These are phyloP conservation scores for Solanum megistacrolobum DNA, from an alignment of 257 asterid species.

Conservation along the genomic window DNA sequence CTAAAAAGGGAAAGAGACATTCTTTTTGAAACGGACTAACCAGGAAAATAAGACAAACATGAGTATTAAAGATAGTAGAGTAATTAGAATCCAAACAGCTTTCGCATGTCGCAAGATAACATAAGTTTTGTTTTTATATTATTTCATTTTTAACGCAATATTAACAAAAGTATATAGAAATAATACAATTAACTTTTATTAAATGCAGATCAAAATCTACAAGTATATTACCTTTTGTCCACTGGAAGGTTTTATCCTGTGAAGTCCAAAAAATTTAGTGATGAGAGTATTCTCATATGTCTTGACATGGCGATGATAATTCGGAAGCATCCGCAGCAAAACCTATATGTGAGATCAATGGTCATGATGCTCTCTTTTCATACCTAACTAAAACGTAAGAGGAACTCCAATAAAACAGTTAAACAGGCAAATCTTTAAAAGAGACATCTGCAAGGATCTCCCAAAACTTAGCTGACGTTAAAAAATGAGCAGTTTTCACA, in stretches of 20 bases:
- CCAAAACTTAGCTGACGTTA: neutral
- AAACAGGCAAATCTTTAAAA: neutral
- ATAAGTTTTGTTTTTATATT: neutral
- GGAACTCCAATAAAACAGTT: neutral
- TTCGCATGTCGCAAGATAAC: neutral
- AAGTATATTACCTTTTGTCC: slow-evolving; percentile 76
- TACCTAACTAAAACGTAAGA: neutral
- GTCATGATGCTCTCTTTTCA: neutral
- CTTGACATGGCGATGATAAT: slow-evolving; percentile 73
- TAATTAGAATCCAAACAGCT: neutral
- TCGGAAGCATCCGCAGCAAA: slow-evolving; percentile 86
- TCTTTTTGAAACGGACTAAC: neutral
- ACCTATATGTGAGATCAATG: slow-evolving; percentile 44
- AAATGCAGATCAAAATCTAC: neutral
- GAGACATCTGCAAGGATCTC: neutral
- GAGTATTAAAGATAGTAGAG: neutral
- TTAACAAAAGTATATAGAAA: neutral
- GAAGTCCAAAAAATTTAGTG: slow-evolving; percentile 95
- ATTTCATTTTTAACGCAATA: neutral
- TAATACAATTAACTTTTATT: neutral
- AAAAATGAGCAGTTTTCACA: neutral
- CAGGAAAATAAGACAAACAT: neutral
- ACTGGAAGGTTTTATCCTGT: slow-evolving; percentile 88
- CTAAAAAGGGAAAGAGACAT: neutral
- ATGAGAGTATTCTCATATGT: slow-evolving; percentile 77